Percentiles rank a stretch among this genome's conserved stretches.
phyloP scores from a whole-genome alignment of 495 filamentous ascomycete genomes.

The Penicillium flavigenum region DNA sequence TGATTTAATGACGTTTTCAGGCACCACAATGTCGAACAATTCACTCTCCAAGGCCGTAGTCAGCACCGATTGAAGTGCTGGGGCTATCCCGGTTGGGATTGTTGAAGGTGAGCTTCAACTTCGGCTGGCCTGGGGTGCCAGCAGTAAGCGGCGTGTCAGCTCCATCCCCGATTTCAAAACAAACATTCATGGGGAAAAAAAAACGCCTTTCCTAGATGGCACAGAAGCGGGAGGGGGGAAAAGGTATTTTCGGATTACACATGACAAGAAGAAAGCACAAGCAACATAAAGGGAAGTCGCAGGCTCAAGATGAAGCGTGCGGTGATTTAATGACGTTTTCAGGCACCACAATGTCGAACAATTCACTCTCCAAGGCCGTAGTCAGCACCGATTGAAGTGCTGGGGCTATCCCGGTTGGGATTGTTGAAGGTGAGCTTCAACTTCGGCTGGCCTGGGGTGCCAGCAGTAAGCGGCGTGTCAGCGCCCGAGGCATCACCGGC shows the following conservation, averaged over 20 bases:
- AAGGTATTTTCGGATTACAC: slow-evolving; percentile 22
- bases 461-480: slow-evolving; percentile 66
- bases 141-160: slow-evolving; percentile 68
- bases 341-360: not conserved
- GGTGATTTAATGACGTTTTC: not conserved
- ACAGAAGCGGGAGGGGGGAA: slow-evolving; percentile 3
- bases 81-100: slow-evolving; percentile 41
- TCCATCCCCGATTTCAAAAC: too few species aligned
- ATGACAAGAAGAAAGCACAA: slow-evolving; percentile 16
- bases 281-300: slow-evolving; percentile 7
- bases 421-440: slow-evolving; percentile 58
- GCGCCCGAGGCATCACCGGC: slow-evolving; percentile 60
- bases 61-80: slow-evolving; percentile 29
- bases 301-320: slow-evolving; percentile 17
- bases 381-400: slow-evolving; percentile 29
- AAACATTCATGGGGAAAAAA: slow-evolving; percentile 8
- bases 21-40: not conserved
- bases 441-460: slow-evolving; percentile 55
- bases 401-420: slow-evolving; percentile 37
- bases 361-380: slow-evolving; percentile 40
- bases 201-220: slow-evolving; percentile 19
- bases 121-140: slow-evolving; percentile 51
- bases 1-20: not conserved
- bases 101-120: slow-evolving; percentile 60
- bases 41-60: slow-evolving; percentile 41